Evolutionary conservation across 805 yeast genomes (phyloP), one percentile per base, ranked within the genome.

Genomic region (Hanseniaspora mollemarum): DNA sequence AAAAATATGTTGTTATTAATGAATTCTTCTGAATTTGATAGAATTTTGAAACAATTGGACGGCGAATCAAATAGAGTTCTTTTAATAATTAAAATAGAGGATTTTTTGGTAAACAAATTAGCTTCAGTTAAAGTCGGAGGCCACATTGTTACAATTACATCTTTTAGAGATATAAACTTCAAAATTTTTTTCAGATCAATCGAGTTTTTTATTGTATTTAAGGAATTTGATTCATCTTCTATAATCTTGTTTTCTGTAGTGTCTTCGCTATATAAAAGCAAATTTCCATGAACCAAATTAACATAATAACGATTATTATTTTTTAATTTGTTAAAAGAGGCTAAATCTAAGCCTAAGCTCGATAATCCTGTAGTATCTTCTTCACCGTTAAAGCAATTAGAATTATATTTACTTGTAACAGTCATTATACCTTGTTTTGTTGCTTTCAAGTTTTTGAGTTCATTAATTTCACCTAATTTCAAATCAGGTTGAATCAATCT

Each of bases 251-350:
- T 39, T 2, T 24, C 22, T 5, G 21, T 22, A 3, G 29, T 15
- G 19, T 26, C 35, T 16, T 83, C 86, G 54, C 77, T 77, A 66
- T 85, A 90, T n/a, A 92, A 68, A 60, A 88, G 86, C 50, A 92
- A 66, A 60, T 87, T 87, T 0, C 96, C 95, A 59, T 88, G 96
- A 59, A 84, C 82, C 48, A 87, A 68, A 0, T 84, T 78, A 1
- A 81, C 88, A 62, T 67, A 83, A 60, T 72, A 83, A 38, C 78
- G 67, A 59, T 81, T 84, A 58, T 67, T 72, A 50, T 69, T 59
- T 51, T 64, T 63, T 32, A 67, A 67, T 28, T 71, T 57, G 46
- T 69, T 69, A 5, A 21, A 39, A 10, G 26, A 7, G 8, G 36
- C 40, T 9, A 39, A 40, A 41, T 46, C 45, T 15, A 31, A 28